These are phyloP conservation scores for Neurospora sp. DNA, from an alignment of 495 filamentous ascomycete genomes.

Conservation along the genomic window DNA sequence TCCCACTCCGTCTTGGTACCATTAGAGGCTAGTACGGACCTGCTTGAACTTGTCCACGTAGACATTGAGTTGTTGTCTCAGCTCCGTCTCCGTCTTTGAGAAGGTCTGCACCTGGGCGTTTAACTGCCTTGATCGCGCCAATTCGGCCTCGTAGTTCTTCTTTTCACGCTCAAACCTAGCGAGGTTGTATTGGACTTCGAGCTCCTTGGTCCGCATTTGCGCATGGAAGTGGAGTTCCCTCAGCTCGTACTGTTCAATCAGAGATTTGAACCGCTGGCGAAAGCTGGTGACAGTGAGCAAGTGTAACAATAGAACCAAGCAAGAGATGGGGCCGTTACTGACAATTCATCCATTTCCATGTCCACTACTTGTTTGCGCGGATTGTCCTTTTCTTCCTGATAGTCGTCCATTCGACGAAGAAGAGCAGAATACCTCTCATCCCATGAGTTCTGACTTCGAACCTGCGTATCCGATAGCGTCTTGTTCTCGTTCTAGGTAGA, in stretches of 20 bases:
- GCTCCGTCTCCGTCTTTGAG: slow-evolving; percentile 87
- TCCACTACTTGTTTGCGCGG: slow-evolving; percentile 62
- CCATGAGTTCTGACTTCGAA: slow-evolving; percentile 67
- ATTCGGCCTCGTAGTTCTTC: slow-evolving; percentile 74
- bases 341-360: slow-evolving; percentile 83
- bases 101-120: slow-evolving; percentile 91
- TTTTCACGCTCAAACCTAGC: slow-evolving; percentile 80
- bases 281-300: slow-evolving; percentile 47
- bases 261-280: slow-evolving; percentile 79
- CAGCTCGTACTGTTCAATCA: slow-evolving; percentile 91
- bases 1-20: neutral
- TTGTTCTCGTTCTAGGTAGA: slow-evolving; percentile 74
- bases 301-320: neutral
- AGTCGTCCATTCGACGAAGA: slow-evolving; percentile 69
- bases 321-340: slow-evolving; percentile 19
- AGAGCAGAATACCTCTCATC: slow-evolving; percentile 72
- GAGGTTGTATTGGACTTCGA: slow-evolving; percentile 87
- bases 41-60: slow-evolving; percentile 99
- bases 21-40: slow-evolving; percentile 45
- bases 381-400: slow-evolving; percentile 66
- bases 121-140: slow-evolving; percentile 65
- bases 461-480: slow-evolving; percentile 71
- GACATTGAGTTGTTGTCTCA: slow-evolving; percentile 91
- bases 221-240: slow-evolving; percentile 86
- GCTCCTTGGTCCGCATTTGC: slow-evolving; percentile 82